These are phyloP conservation scores for Cenchrus fungigraminus DNA, from an alignment of 176 grass and related monocot genomes.

Conservation along the genomic window DNA sequence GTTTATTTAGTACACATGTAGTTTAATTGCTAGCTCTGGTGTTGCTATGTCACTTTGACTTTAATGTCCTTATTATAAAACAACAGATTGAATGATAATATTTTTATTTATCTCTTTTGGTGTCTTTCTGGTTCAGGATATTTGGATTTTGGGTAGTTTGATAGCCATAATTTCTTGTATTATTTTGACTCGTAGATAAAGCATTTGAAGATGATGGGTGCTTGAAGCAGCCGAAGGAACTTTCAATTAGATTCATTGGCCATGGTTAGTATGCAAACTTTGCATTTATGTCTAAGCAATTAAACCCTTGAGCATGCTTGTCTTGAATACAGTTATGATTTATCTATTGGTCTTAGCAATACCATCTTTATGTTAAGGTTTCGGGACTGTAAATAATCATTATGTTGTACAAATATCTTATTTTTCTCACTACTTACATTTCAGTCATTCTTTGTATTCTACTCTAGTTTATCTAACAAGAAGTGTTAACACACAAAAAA, in stretches of 20 bases:
- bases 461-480: background rate
- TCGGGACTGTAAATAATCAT: background rate
- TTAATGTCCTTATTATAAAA: too few relatives aligned
- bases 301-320: background rate
- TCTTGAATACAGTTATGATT: background rate
- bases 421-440: background rate
- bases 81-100: background rate
- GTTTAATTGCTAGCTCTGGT: background rate
- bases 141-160: background rate
- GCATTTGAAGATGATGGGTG: slow-evolving; percentile 86
- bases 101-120: background rate
- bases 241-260: slow-evolving; percentile 89
- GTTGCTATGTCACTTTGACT: background rate
- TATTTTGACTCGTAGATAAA: slow-evolving; percentile 59
- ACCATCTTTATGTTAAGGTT: background rate
- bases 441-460: background rate
- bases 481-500: background rate
- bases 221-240: slow-evolving; percentile 87
- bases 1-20: background rate
- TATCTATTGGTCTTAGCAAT: background rate
- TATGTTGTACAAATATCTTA: background rate
- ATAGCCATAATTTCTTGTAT: too few relatives aligned
- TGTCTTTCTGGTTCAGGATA: background rate
- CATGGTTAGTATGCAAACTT: slow-evolving; percentile 60
- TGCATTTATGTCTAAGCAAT: slow-evolving; percentile 8